These are phyloP conservation scores for Ophiosphaerella herpotricha DNA, from an alignment of 2,329 filamentous ascomycete genomes.

Conservation along the genomic window DNA sequence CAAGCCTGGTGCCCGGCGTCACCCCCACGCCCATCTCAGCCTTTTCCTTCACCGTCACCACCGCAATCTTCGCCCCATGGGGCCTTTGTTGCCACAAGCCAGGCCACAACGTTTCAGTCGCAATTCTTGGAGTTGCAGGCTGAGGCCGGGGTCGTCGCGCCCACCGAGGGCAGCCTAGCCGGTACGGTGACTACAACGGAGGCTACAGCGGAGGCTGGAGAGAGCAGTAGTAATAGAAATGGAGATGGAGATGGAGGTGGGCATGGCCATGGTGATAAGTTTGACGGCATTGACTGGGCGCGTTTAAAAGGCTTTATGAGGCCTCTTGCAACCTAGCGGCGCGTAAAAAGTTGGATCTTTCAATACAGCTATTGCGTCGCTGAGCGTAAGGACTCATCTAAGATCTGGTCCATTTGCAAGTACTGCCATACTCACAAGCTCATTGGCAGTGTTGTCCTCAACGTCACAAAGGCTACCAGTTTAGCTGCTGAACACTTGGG, in stretches of 20 bases:
- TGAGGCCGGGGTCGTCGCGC: not conserved
- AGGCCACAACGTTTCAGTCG: constrained; percentile 1
- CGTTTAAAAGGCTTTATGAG: not conserved
- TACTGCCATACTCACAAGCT: constrained; percentile 1
- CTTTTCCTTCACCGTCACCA: not conserved
- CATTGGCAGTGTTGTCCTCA: not conserved
- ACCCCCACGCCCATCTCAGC: not conserved
- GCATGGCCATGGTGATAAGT: not conserved
- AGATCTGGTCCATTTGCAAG: not conserved
- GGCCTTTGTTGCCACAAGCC: not conserved
- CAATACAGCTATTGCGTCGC: not conserved
- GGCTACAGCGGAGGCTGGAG: not conserved
- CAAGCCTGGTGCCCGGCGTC: no score
- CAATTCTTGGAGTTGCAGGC: not conserved
- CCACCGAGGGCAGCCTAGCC: not conserved
- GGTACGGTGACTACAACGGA: not conserved
- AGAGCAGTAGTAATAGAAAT: no score
- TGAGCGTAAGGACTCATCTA: not conserved
- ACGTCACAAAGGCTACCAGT: not conserved
- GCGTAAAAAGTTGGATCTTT: not conserved
- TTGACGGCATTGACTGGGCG: not conserved
- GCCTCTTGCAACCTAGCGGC: not conserved
- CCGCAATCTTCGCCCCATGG: not conserved
- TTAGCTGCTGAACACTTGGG: not conserved
- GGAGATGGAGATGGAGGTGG: not conserved